Evolutionary conservation across 352 stramenopile species (phyloP).

Genomic region (Phytophthora cajani): DNA sequence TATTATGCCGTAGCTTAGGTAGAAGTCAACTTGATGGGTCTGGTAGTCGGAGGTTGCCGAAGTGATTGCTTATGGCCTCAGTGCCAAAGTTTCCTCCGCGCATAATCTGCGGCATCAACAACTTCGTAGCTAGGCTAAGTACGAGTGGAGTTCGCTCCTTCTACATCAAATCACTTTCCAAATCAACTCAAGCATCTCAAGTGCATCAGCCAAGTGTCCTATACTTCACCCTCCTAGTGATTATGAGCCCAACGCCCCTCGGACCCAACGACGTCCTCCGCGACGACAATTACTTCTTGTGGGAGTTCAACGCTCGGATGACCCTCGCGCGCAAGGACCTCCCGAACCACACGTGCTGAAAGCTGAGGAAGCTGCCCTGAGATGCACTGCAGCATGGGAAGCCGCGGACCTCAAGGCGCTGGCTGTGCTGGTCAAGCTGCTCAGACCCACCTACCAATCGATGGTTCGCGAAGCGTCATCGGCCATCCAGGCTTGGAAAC

Average conservation of each 20-base stretch:
- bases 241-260: not conserved
- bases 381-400: not conserved
- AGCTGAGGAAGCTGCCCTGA: not conserved
- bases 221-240: not conserved
- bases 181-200: too few species aligned
- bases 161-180: too few species aligned
- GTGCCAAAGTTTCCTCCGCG: too few species aligned
- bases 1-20: too few species aligned
- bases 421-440: not conserved
- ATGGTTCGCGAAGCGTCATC: not conserved
- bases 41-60: too few species aligned
- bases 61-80: too few species aligned
- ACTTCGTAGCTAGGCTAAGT: too few species aligned
- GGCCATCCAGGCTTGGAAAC: not conserved
- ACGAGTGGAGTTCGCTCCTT: too few species aligned
- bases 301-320: not conserved
- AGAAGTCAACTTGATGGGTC: too few species aligned
- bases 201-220: too few species aligned
- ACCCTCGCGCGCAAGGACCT: constrained; percentile 2
- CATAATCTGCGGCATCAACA: too few species aligned
- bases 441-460: not conserved
- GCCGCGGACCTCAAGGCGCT: not conserved
- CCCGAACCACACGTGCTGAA: not conserved
- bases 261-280: not conserved
- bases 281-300: not conserved